These are phyloP conservation scores for Aplosporella prunicola DNA, from an alignment of 2,329 filamentous ascomycete genomes.

Conservation along the genomic window DNA sequence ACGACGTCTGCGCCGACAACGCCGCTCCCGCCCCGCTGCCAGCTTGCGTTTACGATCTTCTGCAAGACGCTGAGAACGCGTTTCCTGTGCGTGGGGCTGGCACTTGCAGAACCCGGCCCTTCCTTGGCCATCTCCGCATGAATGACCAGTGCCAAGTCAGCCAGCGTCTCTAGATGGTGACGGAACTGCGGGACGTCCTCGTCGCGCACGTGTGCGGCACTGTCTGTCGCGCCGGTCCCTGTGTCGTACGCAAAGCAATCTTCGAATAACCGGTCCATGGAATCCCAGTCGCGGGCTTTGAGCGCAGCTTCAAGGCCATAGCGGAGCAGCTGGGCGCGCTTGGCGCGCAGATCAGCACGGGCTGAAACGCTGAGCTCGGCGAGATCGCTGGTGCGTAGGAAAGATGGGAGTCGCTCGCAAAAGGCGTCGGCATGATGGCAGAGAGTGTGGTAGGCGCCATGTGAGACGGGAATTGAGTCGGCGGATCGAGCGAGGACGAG, in stretches of 20 bases:
- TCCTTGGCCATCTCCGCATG: conserved; percentile 17
- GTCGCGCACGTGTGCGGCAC: not conserved
- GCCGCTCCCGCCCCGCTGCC: conserved; percentile 43
- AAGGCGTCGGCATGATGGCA: conserved; percentile 54
- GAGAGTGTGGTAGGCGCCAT: conserved; percentile 53
- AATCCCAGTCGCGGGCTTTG: conserved; percentile 57
- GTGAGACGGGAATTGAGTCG: conserved; percentile 29
- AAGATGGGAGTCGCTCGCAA: conserved; percentile 36
- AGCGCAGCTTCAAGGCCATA: conserved; percentile 73
- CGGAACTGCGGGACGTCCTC: conserved; percentile 11
- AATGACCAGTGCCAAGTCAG: conserved; percentile 38
- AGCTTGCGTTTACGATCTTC: conserved; percentile 61
- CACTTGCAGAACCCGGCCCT: too few species aligned
- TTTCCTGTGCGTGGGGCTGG: too few species aligned
- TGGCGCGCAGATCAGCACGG: conserved; percentile 47
- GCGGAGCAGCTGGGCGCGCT: conserved; percentile 57
- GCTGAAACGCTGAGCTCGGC: conserved; percentile 32
- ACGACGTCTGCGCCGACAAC: conserved; percentile 30
- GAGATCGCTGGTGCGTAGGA: conserved; percentile 17
- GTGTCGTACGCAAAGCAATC: conserved; percentile 15
- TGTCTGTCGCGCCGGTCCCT: not conserved
- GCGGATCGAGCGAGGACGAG: conserved; percentile 41
- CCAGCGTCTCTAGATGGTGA: conserved; percentile 37
- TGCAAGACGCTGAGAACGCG: conserved; percentile 35
- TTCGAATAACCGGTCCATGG: conserved; percentile 51